A percentile compares a stretch with the other conserved stretches of the same genome.
phyloP scores from a whole-genome alignment of 805 yeast species.

The Clavispora fructus region DNA sequence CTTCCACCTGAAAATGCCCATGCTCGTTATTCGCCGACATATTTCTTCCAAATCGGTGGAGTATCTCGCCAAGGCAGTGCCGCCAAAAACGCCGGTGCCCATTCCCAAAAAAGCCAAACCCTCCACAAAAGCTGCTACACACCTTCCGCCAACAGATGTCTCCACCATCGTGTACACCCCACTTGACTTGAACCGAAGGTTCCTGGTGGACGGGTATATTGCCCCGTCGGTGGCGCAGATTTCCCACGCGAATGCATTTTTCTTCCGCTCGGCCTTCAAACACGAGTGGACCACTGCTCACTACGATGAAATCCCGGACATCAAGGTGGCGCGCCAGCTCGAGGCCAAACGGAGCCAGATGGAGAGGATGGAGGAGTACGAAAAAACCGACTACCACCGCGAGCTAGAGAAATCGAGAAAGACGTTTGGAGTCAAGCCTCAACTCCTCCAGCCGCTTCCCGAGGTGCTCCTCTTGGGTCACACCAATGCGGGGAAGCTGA shows the following conservation, averaged over 20 bases:
- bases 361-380: conserved; percentile 20
- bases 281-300: conserved; percentile 59
- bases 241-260: conserved; percentile 26
- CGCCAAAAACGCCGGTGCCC: conserved; percentile 4
- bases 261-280: conserved; percentile 40
- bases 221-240: conserved; percentile 8
- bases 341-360: conserved; percentile 13
- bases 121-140: background rate
- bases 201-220: background rate
- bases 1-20: background rate
- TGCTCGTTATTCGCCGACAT: background rate
- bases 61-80: conserved; percentile 7
- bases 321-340: conserved; percentile 26
- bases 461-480: conserved; percentile 76
- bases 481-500: conserved; percentile 84
- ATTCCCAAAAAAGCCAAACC: background rate
- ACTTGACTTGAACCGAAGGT: background rate
- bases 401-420: conserved; percentile 15
- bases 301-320: conserved; percentile 56
- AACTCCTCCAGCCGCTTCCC: conserved; percentile 40
- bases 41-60: conserved; percentile 1
- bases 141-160: background rate
- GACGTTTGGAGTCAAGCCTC: conserved; percentile 32
- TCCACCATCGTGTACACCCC: background rate
- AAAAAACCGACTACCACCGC: conserved; percentile 18